These are phyloP conservation scores for Phoma sp. DNA, from an alignment of 2,329 filamentous ascomycete species.

Conservation along the genomic window DNA sequence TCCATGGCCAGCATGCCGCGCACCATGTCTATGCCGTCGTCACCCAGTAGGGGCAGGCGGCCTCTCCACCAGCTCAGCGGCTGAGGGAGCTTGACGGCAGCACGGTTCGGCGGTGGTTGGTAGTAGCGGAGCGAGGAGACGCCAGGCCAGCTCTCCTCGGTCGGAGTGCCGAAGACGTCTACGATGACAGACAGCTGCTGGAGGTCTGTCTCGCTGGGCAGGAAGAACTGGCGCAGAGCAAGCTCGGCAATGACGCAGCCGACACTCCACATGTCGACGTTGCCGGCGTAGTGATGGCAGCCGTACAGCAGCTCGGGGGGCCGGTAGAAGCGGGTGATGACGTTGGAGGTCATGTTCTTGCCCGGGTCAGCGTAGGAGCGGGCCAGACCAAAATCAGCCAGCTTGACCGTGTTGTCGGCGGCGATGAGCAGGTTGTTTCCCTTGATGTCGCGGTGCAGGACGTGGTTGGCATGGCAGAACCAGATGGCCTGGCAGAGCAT, in stretches of 20 bases:
- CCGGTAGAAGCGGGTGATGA: conserved; percentile 96
- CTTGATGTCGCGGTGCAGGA: conserved; percentile 98
- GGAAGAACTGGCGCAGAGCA: conserved; percentile 79
- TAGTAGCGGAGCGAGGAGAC: conserved; percentile 82
- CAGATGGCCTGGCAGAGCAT: conserved; percentile 93
- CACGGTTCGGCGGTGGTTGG: conserved; percentile 64
- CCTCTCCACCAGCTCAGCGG: conserved; percentile 75
- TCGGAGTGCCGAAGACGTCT: conserved; percentile 85
- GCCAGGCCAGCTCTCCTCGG: conserved; percentile 94
- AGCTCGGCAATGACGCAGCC: conserved; percentile 94
- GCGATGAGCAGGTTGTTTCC: conserved; percentile 97
- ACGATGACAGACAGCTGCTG: conserved; percentile 86
- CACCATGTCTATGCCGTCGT: conserved; percentile 84
- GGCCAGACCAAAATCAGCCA: conserved; percentile 97
- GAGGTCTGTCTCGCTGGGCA: conserved; percentile 84
- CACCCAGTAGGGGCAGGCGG: conserved; percentile 80
- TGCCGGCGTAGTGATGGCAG: conserved; percentile 84
- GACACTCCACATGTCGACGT: conserved; percentile 93
- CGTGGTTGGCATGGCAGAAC: conserved; percentile 95
- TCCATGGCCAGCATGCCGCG: conserved; percentile 85
- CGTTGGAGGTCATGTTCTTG: conserved; percentile 86
- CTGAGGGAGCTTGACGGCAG: conserved; percentile 62
- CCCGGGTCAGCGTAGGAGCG: conserved; percentile 88
- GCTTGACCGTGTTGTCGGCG: conserved; percentile 89
- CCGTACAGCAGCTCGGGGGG: conserved; percentile 94